phyloP scores from a whole-genome alignment of 2,329 filamentous ascomycete species.

The Tolypocladium paradoxum region DNA sequence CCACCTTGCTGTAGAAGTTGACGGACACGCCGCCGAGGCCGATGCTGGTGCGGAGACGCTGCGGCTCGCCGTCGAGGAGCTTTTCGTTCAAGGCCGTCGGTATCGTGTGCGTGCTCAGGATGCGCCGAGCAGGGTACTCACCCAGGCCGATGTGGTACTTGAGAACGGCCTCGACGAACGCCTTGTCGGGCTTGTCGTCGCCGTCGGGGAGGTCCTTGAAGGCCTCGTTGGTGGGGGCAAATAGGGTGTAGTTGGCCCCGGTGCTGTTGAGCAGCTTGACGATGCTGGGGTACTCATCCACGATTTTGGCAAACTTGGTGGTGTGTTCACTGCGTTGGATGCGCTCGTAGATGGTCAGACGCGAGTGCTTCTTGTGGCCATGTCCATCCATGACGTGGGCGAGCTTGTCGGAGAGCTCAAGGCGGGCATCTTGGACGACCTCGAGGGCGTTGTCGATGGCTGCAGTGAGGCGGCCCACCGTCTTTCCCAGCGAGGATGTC shows the following conservation, averaged over 20 bases:
- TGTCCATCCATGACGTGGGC: background rate
- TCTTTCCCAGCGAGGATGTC: background rate
- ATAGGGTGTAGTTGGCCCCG: conserved; percentile 64
- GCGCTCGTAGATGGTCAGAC: conserved; percentile 62
- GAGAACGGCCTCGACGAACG: conserved; percentile 57
- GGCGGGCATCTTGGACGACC: background rate
- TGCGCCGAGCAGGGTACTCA: conserved; percentile 51
- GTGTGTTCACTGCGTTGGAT: conserved; percentile 69
- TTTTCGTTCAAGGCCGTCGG: conserved; percentile 54
- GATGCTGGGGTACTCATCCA: conserved; percentile 62
- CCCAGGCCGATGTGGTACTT: conserved; percentile 66
- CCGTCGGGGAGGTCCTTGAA: conserved; percentile 50
- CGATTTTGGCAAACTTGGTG: conserved; percentile 63
- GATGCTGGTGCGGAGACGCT: conserved; percentile 62
- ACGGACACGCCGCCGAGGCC: conserved; percentile 52
- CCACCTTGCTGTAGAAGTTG: conserved; percentile 66
- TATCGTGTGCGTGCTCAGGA: conserved; percentile 64
- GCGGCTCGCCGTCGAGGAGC: conserved; percentile 51
- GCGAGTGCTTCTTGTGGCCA: background rate
- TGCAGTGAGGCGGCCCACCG: background rate
- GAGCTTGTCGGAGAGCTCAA: conserved; percentile 1
- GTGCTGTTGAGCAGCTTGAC: conserved; percentile 67
- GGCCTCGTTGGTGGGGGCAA: conserved; percentile 67
- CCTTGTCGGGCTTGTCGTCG: conserved; percentile 53
- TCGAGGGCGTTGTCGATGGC: conserved; percentile 1